A percentile compares a stretch with the other conserved stretches of the same genome.
Conservation (phyloP, 108 stramenopile species). For the Cylindrotheca fusiformis region DNA sequence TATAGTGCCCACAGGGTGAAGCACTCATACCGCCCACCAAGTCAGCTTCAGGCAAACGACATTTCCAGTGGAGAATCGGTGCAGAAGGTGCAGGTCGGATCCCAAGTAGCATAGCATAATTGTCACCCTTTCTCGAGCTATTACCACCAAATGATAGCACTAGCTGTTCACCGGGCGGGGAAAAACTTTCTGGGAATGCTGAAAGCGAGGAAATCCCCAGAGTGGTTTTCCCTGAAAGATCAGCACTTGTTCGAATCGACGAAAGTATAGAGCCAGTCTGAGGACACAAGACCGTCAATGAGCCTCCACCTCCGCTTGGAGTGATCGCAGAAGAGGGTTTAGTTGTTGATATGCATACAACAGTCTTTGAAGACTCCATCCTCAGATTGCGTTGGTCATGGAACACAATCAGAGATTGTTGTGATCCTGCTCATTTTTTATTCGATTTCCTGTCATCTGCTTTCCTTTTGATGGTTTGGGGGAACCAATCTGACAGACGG, state of each 20-base stretch:
- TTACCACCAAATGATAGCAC: constrained; percentile 33
- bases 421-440: too few species aligned
- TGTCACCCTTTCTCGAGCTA: constrained; percentile 37
- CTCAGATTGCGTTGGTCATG: too few species aligned
- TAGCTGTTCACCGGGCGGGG: constrained; percentile 13
- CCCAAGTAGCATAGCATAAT: constrained; percentile 46
- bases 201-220: constrained; percentile 42
- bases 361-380: constrained; percentile 14
- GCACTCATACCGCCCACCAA: constrained; percentile 40
- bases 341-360: constrained; percentile 34
- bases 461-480: too few species aligned
- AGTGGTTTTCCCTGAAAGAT: constrained; percentile 36
- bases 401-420: too few species aligned
- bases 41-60: constrained; percentile 62
- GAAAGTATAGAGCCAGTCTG: constrained; percentile 37
- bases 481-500: too few species aligned
- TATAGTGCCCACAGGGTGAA: constrained; percentile 66
- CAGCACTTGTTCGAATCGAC: constrained; percentile 36
- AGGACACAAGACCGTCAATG: constrained; percentile 39
- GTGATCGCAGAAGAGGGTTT: constrained; percentile 38
- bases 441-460: too few species aligned
- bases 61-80: constrained; percentile 66
- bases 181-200: constrained; percentile 37
- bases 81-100: constrained; percentile 36
- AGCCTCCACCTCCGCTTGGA: constrained; percentile 48